Percentiles rank a stretch among this genome's conserved stretches.
phyloP scores from a whole-genome alignment of 306 rosid species.

The Amphicarpaea edgeworthii region DNA sequence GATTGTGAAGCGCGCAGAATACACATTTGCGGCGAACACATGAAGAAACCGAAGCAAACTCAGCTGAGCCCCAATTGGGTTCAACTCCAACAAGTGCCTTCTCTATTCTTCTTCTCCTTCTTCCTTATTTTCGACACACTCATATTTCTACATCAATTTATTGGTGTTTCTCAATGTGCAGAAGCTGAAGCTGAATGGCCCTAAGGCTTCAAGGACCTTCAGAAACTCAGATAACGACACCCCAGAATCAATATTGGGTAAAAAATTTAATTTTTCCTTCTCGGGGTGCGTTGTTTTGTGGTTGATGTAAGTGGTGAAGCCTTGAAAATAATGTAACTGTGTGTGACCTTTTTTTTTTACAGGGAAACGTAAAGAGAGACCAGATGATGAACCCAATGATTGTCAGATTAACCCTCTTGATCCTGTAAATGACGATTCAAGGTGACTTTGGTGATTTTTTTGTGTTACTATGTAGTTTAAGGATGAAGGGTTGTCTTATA shows the following conservation, averaged over 20 bases:
- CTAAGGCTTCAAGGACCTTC: slow-evolving; percentile 56
- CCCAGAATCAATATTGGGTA: slow-evolving; percentile 68
- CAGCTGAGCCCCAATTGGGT: slow-evolving; percentile 88
- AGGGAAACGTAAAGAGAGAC: slow-evolving; percentile 88
- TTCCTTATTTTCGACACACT: neutral
- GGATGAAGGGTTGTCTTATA: neutral
- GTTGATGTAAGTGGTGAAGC: neutral
- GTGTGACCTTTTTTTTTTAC: slow-evolving; percentile 34
- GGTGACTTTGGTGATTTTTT: slow-evolving; percentile 56
- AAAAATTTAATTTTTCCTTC: slow-evolving; percentile 6
- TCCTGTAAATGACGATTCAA: slow-evolving; percentile 77
- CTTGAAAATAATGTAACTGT: neutral
- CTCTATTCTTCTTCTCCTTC: slow-evolving; percentile 29
- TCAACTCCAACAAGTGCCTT: slow-evolving; percentile 67
- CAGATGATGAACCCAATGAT: slow-evolving; percentile 56
- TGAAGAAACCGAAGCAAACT: slow-evolving; percentile 58
- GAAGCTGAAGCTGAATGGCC: slow-evolving; percentile 62
- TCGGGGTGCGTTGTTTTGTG: slow-evolving; percentile 21
- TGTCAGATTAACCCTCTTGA: slow-evolving; percentile 64
- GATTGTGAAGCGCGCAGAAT: slow-evolving; percentile 18
- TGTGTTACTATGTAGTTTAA: neutral
- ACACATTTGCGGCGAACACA: slow-evolving; percentile 55
- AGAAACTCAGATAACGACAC: slow-evolving; percentile 45
- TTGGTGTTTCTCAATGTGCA: slow-evolving; percentile 46
- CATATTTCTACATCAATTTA: slow-evolving; percentile 22